Evolutionary conservation across 345 rosid genomes (phyloP).

Genomic region (Eucalyptus camaldulensis): DNA sequence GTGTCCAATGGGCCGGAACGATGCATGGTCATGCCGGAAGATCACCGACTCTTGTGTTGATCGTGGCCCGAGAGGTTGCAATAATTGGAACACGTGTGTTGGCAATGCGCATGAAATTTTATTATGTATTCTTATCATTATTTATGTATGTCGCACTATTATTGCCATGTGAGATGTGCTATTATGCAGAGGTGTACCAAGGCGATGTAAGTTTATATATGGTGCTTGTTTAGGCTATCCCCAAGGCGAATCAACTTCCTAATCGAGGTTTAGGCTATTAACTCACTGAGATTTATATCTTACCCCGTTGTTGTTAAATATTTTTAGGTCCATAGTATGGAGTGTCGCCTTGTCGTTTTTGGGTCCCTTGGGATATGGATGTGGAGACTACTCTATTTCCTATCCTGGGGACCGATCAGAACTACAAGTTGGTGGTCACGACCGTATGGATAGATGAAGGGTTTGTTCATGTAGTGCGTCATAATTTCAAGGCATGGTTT

Average conservation of each 20-base stretch:
- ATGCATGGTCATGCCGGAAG: fast-evolving
- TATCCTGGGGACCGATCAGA: fast-evolving
- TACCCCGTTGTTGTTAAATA: too few relatives aligned
- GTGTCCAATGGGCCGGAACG: fast-evolving
- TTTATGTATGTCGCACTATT: too few relatives aligned
- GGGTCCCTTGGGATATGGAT: too few relatives aligned
- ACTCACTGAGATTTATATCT: too few relatives aligned
- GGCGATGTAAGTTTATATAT: fast-evolving
- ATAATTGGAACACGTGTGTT: too few relatives aligned
- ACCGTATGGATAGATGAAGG: fast-evolving
- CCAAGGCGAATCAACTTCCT: fast-evolving
- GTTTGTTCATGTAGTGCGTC: fast-evolving
- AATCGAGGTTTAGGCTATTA: too few relatives aligned
- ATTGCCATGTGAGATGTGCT: too few relatives aligned
- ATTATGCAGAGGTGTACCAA: too few relatives aligned
- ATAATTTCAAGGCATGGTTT: too few relatives aligned
- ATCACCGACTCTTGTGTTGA: fast-evolving
- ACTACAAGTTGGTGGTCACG: fast-evolving
- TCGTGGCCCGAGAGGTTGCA: fast-evolving
- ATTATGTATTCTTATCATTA: fast-evolving
- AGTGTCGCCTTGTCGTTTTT: fast-evolving
- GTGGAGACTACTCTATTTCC: too few relatives aligned
- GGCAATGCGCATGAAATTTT: too few relatives aligned
- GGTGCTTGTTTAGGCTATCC: too few relatives aligned
- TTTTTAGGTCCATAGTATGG: fast-evolving